Base-by-base conservation (phyloP, 345 rosid species). In the Abelmoschus esculentus region DNA sequence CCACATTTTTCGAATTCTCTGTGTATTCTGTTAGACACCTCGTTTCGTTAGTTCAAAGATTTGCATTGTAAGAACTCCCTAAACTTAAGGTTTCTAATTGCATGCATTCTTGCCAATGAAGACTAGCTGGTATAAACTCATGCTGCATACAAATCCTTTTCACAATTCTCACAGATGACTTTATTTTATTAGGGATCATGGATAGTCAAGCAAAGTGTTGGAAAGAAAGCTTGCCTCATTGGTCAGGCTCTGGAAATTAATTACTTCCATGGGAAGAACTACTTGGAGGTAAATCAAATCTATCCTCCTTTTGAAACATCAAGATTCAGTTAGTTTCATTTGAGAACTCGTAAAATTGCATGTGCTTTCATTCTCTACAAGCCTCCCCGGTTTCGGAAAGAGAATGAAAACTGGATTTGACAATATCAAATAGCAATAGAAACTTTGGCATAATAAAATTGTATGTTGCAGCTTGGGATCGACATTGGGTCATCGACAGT, bases 171-270 rank as follows among this genome's bases (percentile, higher is more conserved):
- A 52, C 6, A 61, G 40, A 70, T 49, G 54, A 57, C 67, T 34
- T 70, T 31, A 46, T 36, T 79, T 79, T 59, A 42, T 61, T 84
- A 93, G 98, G 98, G 98, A 53, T 90, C 98, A 8, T 93, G 98
- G 98, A 90, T 90, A 81, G 98, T 93, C 32, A 93, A 89, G 83
- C 97, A 90, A 73, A 93, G 98, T 74, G 98, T 93, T 2, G 98
- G 98, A 70, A 93, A 90, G 80, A 93, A 90, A 82, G 96, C 97
- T 32, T 93, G 98, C 80, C 86, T 93, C 76, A 74, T 90, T 74
- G 98, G 97, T 69, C 98, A 93, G 77, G 98, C 98, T 17, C 88
- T 93, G 74, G 92, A 86, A 78, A 85, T 90, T 54, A 93, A 89
- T 74, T 93, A 93, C 85, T 89, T 90, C 76, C 89, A 42, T 9